phyloP scores from a whole-genome alignment of 129 eudicot genomes.

The Escallonia herrerae region DNA sequence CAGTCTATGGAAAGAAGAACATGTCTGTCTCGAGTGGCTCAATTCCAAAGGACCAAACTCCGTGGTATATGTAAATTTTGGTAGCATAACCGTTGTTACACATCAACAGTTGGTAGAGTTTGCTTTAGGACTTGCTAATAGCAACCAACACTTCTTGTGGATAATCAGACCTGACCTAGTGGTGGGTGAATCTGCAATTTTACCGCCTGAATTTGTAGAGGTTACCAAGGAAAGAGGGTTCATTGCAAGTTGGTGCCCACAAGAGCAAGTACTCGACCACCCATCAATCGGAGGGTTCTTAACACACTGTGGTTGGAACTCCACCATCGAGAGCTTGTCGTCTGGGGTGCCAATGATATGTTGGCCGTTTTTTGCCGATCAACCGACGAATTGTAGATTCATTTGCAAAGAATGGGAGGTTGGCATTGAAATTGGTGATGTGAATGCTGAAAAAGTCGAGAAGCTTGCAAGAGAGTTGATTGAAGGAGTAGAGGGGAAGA shows the following conservation, averaged over 20 bases:
- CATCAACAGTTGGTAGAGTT: slow-evolving; percentile 21
- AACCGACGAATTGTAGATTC: slow-evolving; percentile 18
- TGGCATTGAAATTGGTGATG: slow-evolving; percentile 18
- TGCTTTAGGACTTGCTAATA: slow-evolving; percentile 25
- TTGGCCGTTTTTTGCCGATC: slow-evolving; percentile 27
- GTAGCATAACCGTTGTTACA: slow-evolving; percentile 18
- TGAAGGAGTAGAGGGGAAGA: slow-evolving; percentile 17
- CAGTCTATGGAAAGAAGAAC: slow-evolving; percentile 25
- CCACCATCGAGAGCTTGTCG: slow-evolving; percentile 32
- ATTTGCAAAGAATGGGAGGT: slow-evolving; percentile 27
- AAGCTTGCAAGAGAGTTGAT: slow-evolving; percentile 19
- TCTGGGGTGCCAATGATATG: slow-evolving; percentile 35
- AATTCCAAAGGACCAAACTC: slow-evolving; percentile 8
- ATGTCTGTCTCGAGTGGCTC: slow-evolving; percentile 16
- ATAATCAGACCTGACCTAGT: slow-evolving; percentile 22
- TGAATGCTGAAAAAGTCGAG: slow-evolving; percentile 26
- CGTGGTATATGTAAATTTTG: slow-evolving; percentile 24
- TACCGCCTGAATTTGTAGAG: slow-evolving; percentile 22
- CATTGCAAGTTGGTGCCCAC: slow-evolving; percentile 26
- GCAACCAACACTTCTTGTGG: slow-evolving; percentile 21
- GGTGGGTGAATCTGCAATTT: slow-evolving; percentile 15
- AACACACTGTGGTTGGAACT: slow-evolving; percentile 39
- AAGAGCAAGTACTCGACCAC: slow-evolving; percentile 20
- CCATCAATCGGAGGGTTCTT: slow-evolving; percentile 21
- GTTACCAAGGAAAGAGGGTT: slow-evolving; percentile 19